Percentiles rank a stretch among this genome's conserved stretches.
Evolutionary conservation across 2,329 filamentous ascomycete genomes (phyloP).

Genomic region (Sclerotinia spermophila): DNA sequence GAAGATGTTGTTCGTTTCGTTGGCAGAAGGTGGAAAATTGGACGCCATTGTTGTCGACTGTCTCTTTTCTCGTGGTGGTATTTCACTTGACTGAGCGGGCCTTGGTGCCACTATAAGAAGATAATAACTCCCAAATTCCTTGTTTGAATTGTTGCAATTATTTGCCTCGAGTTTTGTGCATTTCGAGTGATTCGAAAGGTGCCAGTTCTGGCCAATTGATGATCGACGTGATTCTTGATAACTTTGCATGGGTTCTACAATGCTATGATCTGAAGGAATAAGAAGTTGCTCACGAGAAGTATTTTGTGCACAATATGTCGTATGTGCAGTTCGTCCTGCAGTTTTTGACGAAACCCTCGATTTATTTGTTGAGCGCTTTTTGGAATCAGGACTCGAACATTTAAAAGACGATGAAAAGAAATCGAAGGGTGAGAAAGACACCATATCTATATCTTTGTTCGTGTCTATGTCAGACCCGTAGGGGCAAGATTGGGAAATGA

Average conservation of each 20-base stretch:
- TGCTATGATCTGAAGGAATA: not conserved
- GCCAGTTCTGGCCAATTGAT: not conserved
- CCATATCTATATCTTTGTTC: conserved; percentile 8
- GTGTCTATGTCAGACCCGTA: not conserved
- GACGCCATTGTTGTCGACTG: not conserved
- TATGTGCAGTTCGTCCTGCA: not conserved
- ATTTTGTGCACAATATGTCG: not conserved
- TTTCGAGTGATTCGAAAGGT: not conserved
- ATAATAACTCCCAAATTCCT: not conserved
- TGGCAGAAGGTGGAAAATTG: not conserved
- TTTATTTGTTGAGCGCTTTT: not conserved
- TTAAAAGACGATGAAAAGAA: not conserved
- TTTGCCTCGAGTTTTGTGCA: not conserved
- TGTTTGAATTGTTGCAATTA: not conserved
- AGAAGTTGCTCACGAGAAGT: conserved; percentile 12
- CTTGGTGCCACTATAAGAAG: not conserved
- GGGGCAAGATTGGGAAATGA: not conserved
- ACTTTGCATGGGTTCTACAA: not conserved
- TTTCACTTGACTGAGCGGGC: not conserved
- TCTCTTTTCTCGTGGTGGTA: not conserved
- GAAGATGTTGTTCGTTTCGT: not conserved
- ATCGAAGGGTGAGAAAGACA: not conserved
- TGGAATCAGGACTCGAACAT: not conserved
- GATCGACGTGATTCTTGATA: not conserved
- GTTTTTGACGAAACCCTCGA: not conserved